phyloP scores from a whole-genome alignment of 805 yeast genomes.

The Starmerella lactis-condensi region DNA sequence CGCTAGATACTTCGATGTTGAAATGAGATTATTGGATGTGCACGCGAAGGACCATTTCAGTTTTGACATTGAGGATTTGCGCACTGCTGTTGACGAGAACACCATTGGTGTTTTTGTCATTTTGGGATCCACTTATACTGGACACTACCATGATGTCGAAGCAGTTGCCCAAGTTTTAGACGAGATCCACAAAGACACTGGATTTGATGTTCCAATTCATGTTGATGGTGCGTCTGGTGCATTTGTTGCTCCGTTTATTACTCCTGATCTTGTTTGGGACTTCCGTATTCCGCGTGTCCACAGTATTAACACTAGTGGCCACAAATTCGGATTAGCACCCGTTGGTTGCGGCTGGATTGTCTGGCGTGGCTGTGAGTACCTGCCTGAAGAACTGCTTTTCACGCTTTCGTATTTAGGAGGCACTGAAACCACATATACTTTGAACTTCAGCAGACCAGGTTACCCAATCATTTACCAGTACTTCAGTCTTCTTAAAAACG shows the following conservation, averaged over 20 bases:
- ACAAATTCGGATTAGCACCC: slow-evolving; percentile 76
- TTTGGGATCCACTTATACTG: slow-evolving; percentile 82
- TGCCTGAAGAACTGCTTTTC: slow-evolving; percentile 59
- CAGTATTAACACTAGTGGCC: slow-evolving; percentile 80
- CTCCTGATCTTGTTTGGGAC: slow-evolving; percentile 69
- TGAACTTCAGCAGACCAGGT: slow-evolving; percentile 85
- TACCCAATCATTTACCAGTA: slow-evolving; percentile 80
- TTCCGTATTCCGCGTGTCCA: slow-evolving; percentile 58
- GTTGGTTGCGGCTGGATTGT: slow-evolving; percentile 89
- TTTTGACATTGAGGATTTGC: slow-evolving; percentile 42
- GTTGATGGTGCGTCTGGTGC: slow-evolving; percentile 92
- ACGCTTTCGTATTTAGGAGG: slow-evolving; percentile 75
- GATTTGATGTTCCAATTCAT: slow-evolving; percentile 59
- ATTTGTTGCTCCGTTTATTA: slow-evolving; percentile 67
- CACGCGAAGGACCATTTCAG: slow-evolving; percentile 40
- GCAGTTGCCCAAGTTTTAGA: slow-evolving; percentile 46
- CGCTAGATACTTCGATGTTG: slow-evolving; percentile 86
- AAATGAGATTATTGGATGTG: slow-evolving; percentile 57
- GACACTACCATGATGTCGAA: slow-evolving; percentile 68
- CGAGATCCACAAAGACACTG: slow-evolving; percentile 47
- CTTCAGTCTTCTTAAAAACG: slow-evolving; percentile 55
- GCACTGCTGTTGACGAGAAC: slow-evolving; percentile 62
- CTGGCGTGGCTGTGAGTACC: slow-evolving; percentile 46
- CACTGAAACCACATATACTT: slow-evolving; percentile 64
- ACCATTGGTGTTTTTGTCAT: slow-evolving; percentile 83